phyloP scores from a whole-genome alignment of 495 filamentous ascomycete genomes.

The Umbilicaria muhlenbergii region DNA sequence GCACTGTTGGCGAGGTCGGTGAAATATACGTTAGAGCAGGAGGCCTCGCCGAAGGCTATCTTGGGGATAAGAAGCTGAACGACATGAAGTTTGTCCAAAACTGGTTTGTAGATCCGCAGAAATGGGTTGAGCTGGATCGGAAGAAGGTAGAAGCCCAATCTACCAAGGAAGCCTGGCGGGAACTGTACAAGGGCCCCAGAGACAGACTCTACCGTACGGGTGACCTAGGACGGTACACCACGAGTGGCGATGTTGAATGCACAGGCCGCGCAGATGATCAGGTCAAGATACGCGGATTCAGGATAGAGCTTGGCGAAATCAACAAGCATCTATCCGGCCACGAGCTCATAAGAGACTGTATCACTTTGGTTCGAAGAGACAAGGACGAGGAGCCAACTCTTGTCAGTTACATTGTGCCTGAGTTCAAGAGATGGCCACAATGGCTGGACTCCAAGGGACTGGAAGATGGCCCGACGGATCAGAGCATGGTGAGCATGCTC shows the following conservation, averaged over 20 bases:
- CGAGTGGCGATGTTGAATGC: conserved; percentile 21
- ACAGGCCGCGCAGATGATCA: conserved; percentile 32
- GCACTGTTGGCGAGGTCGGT: conserved; percentile 66
- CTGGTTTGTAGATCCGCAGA: conserved; percentile 69
- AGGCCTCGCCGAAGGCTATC: conserved; percentile 79
- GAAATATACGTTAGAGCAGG: conserved; percentile 83
- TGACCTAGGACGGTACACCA: conserved; percentile 26
- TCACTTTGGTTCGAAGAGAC: conserved; percentile 75
- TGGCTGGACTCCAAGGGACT: conserved; percentile 45
- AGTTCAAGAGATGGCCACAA: conserved; percentile 51
- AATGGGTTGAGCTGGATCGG: conserved; percentile 53
- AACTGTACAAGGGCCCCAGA: conserved; percentile 11
- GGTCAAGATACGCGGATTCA: conserved; percentile 33
- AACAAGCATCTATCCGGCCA: conserved; percentile 39
- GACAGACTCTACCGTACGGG: conserved; percentile 31
- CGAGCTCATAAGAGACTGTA: conserved; percentile 68
- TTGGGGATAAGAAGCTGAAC: conserved; percentile 53
- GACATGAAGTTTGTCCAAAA: conserved; percentile 72
- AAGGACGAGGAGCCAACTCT: conserved; percentile 80
- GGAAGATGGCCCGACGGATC: conserved; percentile 24
- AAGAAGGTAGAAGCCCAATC: conserved; percentile 10
- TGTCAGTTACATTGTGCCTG: conserved; percentile 83
- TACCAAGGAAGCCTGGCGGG: conserved; percentile 52
- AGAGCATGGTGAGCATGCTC: conserved; percentile 43
- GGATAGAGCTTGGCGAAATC: conserved; percentile 33